phyloP scores from a whole-genome alignment of 768 basidiomycete genomes.

The Hypholoma fasciculare region DNA sequence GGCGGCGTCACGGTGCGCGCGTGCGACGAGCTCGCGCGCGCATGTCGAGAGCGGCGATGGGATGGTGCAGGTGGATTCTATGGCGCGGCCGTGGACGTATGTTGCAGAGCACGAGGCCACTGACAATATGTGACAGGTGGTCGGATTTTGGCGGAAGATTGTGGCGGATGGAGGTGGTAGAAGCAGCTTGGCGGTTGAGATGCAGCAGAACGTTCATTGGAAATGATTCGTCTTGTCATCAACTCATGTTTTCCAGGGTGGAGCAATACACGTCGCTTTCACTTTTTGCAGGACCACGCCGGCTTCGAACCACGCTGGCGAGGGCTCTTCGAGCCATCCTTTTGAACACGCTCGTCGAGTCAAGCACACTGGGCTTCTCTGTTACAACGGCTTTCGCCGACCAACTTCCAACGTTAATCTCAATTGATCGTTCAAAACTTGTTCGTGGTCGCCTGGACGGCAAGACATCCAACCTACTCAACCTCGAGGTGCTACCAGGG shows the following conservation, averaged over 20 bases:
- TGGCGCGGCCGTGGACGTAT: constrained; percentile 36
- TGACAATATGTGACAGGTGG: constrained; percentile 51
- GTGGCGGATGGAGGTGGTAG: constrained; percentile 38
- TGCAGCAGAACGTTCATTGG: constrained; percentile 52
- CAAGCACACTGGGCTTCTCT: constrained; percentile 52
- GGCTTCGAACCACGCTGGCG: constrained; percentile 76
- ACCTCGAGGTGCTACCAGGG: constrained; percentile 46
- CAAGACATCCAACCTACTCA: constrained; percentile 59
- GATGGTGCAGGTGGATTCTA: constrained; percentile 38
- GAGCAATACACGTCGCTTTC: constrained; percentile 82
- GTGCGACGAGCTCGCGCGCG: constrained; percentile 47
- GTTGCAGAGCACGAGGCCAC: constrained; percentile 37
- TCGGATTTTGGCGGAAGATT: constrained; percentile 57
- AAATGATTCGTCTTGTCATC: neutral
- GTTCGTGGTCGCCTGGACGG: constrained; percentile 72
- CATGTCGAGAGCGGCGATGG: constrained; percentile 42
- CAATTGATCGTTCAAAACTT: constrained; percentile 68
- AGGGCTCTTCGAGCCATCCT: constrained; percentile 75
- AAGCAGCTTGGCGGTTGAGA: constrained; percentile 52
- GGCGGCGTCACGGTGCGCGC: constrained; percentile 52
- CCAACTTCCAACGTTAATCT: constrained; percentile 61
- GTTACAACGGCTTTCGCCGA: constrained; percentile 82
- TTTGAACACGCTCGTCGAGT: constrained; percentile 55
- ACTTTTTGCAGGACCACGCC: constrained; percentile 62
- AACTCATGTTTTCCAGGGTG: constrained; percentile 38